Evolutionary conservation across 1,284 basidiomycete species (phyloP).

Genomic region (Puccinia polysora): DNA sequence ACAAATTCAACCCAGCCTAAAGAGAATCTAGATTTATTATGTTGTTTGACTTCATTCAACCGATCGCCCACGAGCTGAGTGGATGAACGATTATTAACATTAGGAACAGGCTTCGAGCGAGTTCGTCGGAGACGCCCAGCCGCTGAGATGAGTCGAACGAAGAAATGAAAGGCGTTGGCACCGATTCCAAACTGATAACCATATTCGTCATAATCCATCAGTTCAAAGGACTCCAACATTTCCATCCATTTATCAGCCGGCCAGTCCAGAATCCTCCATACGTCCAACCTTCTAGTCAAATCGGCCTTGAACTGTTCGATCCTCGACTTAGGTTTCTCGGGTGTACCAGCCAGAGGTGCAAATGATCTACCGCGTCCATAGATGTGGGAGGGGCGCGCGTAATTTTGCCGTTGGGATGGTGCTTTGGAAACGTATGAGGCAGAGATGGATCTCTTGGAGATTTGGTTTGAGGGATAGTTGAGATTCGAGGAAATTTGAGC

Average conservation of each 20-base stretch:
- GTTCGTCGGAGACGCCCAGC: slow-evolving; percentile 15
- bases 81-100: background rate
- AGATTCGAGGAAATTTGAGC: background rate
- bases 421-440: slow-evolving; percentile 25
- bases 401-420: background rate
- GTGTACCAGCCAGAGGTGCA: slow-evolving; percentile 10
- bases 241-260: slow-evolving; percentile 38
- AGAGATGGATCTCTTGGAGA: slow-evolving; percentile 29
- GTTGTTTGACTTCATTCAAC: slow-evolving; percentile 8
- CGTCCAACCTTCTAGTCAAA: slow-evolving; percentile 4
- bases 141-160: slow-evolving; percentile 1
- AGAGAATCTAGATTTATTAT: slow-evolving; percentile 8
- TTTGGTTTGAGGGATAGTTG: background rate
- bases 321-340: slow-evolving; percentile 28
- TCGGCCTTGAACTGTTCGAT: background rate
- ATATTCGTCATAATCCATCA: slow-evolving; percentile 32
- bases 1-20: slow-evolving; percentile 34
- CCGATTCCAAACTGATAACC: slow-evolving; percentile 15
- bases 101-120: background rate
- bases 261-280: slow-evolving; percentile 22
- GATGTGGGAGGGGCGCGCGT: background rate
- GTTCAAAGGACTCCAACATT: slow-evolving; percentile 16
- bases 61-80: background rate
- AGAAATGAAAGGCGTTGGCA: slow-evolving; percentile 11
- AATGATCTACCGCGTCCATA: slow-evolving; percentile 23